Evolutionary conservation across 768 basidiomycete genomes (phyloP).

Genomic region (Pleurotus citrinopileatus): DNA sequence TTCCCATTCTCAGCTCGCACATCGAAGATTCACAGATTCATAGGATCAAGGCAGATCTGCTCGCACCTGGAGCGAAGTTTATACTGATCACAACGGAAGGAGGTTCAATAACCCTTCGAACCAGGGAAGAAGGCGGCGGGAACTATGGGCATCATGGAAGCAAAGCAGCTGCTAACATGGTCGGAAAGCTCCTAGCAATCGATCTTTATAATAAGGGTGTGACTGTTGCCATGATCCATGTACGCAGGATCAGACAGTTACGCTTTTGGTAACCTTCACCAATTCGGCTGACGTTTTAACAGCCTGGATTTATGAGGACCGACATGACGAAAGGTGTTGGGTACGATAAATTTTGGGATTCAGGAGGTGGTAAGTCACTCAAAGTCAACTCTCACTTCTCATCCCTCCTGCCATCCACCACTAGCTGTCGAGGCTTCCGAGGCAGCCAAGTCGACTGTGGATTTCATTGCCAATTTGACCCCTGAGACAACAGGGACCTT

Average conservation of each 20-base stretch:
- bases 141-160: slow-evolving; percentile 49
- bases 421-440: slow-evolving; percentile 42
- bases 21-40: neutral
- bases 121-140: slow-evolving; percentile 41
- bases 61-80: slow-evolving; percentile 32
- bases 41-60: slow-evolving; percentile 19
- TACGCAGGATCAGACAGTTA: slow-evolving; percentile 22
- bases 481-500: slow-evolving; percentile 36
- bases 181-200: slow-evolving; percentile 36
- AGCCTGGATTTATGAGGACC: slow-evolving; percentile 49
- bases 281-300: too few species aligned
- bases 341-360: slow-evolving; percentile 40
- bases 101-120: slow-evolving; percentile 40
- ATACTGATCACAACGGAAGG: slow-evolving; percentile 44
- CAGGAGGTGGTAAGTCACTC: slow-evolving; percentile 35
- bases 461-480: slow-evolving; percentile 32
- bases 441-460: slow-evolving; percentile 34
- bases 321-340: slow-evolving; percentile 45
- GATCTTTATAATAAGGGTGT: slow-evolving; percentile 37
- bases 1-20: neutral
- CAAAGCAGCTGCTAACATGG: slow-evolving; percentile 49
- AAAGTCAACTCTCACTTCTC: neutral
- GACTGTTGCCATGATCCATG: slow-evolving; percentile 41
- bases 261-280: neutral
- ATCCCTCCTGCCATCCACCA: neutral